Evolutionary conservation across 306 rosid genomes (phyloP), one percentile per base, ranked within the genome.

Genomic region (Cicer chorassanicum): DNA sequence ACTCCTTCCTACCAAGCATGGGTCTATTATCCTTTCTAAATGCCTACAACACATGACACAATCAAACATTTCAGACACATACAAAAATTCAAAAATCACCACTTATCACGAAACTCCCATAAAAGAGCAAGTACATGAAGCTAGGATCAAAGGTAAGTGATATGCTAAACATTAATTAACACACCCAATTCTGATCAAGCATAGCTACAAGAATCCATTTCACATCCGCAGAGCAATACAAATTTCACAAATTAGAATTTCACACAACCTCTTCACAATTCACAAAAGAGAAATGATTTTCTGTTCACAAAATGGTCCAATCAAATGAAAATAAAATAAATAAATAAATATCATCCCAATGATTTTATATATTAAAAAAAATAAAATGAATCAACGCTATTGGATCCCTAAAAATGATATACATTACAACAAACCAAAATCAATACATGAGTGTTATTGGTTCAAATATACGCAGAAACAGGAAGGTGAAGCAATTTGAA

Each of bases 11-110:
- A n/a, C 77, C 74, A 29, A 90, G 88, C 84, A 59, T 79, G 9
- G 88, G 44, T 76, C 99, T 92, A 76, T 89, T 42, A 68, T 94
- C 99, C 93, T 94, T 94, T 70, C 77, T 85, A 82, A 94, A 94
- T 16, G 44, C 93, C 99, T 94, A 49, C 65, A 69, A 49, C 65
- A 69, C 43, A 65, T 4, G 24, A 76, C 64, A 71, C 53, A 72
- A 63, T 48, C 69, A 65, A 74, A 74, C 8, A 15, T 74, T 50
- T 71, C 61, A 80, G 73, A 11, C 49, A 45, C 68, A 34, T 39
- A 7, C 1, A 19, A 16, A 19, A 60, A 63, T 64, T 59, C 11
- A 72, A 55, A 64, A 76, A 61, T 34, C 57, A 21, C 18, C 77
- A 50, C 18, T 38, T 12, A 76, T 51, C 55, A 59, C 65, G 38